Percentiles rank a stretch among this genome's conserved stretches.
phyloP scores from a whole-genome alignment of 208 protist genomes.

The Crithidia fasciculata region DNA sequence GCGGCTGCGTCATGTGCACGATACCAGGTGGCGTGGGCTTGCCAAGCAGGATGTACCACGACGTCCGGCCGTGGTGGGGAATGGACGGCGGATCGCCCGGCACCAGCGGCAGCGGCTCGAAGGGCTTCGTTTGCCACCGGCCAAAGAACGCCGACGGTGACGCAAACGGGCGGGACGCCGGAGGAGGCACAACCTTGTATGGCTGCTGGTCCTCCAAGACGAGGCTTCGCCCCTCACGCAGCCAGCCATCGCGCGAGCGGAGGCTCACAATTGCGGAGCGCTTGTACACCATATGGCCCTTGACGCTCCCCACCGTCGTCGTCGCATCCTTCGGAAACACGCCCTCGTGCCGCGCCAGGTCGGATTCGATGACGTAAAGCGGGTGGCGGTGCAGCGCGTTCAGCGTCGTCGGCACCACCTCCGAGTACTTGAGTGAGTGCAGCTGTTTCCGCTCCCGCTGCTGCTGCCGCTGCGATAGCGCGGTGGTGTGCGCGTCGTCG shows the following conservation, averaged over 20 bases:
- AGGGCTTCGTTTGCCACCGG: conserved; percentile 86
- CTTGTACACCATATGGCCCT: conserved; percentile 89
- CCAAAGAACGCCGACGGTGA: conserved; percentile 75
- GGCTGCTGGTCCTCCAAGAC: conserved; percentile 55
- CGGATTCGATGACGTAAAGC: conserved; percentile 86
- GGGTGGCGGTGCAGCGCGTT: conserved; percentile 77
- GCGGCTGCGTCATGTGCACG: conserved; percentile 71
- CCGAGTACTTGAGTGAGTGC: conserved; percentile 77
- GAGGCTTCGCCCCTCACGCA: conserved; percentile 81
- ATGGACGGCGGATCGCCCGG: conserved; percentile 58
- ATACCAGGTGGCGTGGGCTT: conserved; percentile 56
- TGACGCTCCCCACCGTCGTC: conserved; percentile 83
- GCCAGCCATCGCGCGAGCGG: conserved; percentile 87
- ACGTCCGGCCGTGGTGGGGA: conserved; percentile 75
- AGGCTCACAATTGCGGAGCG: conserved; percentile 81
- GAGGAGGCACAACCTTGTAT: conserved; percentile 84
- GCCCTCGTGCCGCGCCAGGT: conserved; percentile 78
- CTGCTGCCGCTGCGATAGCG: conserved; percentile 34
- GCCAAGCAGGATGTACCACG: conserved; percentile 86
- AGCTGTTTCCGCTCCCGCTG: conserved; percentile 73
- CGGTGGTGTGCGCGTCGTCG: conserved; percentile 21
- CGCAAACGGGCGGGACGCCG: conserved; percentile 85
- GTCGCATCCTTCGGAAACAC: conserved; percentile 82
- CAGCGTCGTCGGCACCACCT: conserved; percentile 84
- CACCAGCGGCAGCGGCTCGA: conserved; percentile 72